Base-by-base conservation (phyloP, 2,329 filamentous ascomycete species). In the Ascochyta koolunga region DNA sequence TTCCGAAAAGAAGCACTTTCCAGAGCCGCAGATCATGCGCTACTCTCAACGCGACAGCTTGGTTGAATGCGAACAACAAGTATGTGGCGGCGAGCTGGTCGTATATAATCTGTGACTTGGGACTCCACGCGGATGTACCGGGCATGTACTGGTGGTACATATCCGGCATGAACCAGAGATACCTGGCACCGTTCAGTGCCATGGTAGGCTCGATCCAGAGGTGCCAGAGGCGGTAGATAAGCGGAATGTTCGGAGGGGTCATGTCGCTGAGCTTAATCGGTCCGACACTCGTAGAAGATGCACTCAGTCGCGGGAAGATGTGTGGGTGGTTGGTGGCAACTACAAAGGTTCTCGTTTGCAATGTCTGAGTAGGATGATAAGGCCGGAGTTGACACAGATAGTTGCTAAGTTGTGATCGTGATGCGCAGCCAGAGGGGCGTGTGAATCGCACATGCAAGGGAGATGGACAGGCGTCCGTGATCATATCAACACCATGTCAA, bases 51-150 rank as follows among this genome's bases (percentile, higher is more conserved):
- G 93, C 86, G 18, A 92, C 74, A 1, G 87, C 89, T 75, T 93
- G 88, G 76, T 89, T 91, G 67, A 93, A 77, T 24, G 89, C 86
- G 74, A 93, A 91, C 52, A 90, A 82, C 33, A 92, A 71, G 76
- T 92, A 93, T 48, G 91, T 79, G 69, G 91, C 91, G 21, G 87
- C 88, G 33, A 93, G 83, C 76, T 93, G 89, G 31, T 86, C 85
- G 66, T 91, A 80, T 43, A 91, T 78, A 53, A 91, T 83, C 1
- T 77, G 43, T 53, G 70, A 46, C 52, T 74, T 64, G 32, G 63
- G 32, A 69, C 54, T 59, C 77, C 66, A 66, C 77, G 68, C 6
- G 76, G 78, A 7, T 81, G 80, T 18, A 73, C 65, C 15, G 79
- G 78, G 68, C 87, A 78, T 18, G 86, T 89, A 59, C 89, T 76